Conservation (phyloP, 1,139 yeast genomes). For the Yamadazyma pseudoaaseri region DNA sequence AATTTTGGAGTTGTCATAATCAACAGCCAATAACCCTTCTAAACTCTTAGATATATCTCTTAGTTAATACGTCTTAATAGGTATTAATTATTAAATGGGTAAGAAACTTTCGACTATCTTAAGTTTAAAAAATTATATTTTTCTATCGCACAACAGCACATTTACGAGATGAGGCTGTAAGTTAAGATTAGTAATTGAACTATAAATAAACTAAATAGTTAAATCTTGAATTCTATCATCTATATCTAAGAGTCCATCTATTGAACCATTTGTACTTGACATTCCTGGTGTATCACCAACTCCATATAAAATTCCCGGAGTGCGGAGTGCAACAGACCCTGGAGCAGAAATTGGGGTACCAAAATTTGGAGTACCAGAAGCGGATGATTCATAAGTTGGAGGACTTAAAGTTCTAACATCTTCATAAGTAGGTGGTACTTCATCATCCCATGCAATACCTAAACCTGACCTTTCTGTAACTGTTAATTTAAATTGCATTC, state of each 20-base stretch:
- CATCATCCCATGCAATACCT: conserved; percentile 98
- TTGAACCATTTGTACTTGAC: conserved; percentile 14
- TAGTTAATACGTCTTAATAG: too few species aligned
- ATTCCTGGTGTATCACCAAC: conserved; percentile 41
- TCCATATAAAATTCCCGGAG: conserved; percentile 38
- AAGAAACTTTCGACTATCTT: too few species aligned
- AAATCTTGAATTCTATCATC: conserved; percentile 39
- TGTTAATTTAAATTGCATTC: conserved; percentile 87
- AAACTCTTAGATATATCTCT: too few species aligned
- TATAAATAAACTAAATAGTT: conserved; percentile 1
- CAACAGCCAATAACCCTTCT: too few species aligned
- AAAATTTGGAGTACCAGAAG: conserved; percentile 13
- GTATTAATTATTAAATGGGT: too few species aligned
- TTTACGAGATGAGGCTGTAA: neutral
- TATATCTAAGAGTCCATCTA: conserved; percentile 29
- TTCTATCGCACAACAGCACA: too few species aligned
- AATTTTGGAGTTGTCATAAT: conserved; percentile 16
- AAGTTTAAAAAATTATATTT: too few species aligned
- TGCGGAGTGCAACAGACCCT: conserved; percentile 10
- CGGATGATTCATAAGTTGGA: conserved; percentile 60
- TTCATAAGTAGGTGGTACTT: conserved; percentile 94
- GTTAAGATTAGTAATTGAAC: neutral
- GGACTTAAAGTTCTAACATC: conserved; percentile 83
- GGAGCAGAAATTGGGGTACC: conserved; percentile 10
- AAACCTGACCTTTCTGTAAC: conserved; percentile 90